phyloP scores from a whole-genome alignment of 1,284 basidiomycete genomes.

The Ganoderma boninense region DNA sequence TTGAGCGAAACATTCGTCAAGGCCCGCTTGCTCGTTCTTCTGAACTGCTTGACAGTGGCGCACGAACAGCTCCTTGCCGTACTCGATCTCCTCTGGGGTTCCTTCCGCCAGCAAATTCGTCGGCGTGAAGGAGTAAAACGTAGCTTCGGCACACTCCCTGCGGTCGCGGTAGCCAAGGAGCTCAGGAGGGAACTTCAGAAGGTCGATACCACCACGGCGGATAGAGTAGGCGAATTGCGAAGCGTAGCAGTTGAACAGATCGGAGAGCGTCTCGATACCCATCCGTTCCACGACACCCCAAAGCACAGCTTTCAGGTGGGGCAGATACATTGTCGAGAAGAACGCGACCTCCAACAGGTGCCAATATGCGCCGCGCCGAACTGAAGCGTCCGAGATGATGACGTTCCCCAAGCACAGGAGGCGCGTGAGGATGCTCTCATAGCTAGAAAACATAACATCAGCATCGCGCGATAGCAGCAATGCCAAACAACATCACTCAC shows the following conservation, averaged over 20 bases:
- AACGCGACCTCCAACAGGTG: slow-evolving; percentile 82
- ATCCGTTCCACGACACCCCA: slow-evolving; percentile 70
- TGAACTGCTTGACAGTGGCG: slow-evolving; percentile 72
- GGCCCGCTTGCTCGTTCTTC: slow-evolving; percentile 58
- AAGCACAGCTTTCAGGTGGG: slow-evolving; percentile 74
- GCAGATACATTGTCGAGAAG: slow-evolving; percentile 54
- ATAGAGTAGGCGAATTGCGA: slow-evolving; percentile 79
- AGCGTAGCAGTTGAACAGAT: slow-evolving; percentile 83
- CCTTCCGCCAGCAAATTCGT: slow-evolving; percentile 58
- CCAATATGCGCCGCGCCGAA: slow-evolving; percentile 90
- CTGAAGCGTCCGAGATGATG: slow-evolving; percentile 81
- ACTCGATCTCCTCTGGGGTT: slow-evolving; percentile 38
- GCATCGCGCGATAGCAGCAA: slow-evolving; percentile 17
- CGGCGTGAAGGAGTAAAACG: slow-evolving; percentile 70
- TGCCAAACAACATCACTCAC: slow-evolving; percentile 48
- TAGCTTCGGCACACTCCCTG: slow-evolving; percentile 65
- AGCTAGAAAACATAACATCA: slow-evolving; percentile 49
- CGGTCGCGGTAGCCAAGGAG: slow-evolving; percentile 77
- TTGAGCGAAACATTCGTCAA: slow-evolving; percentile 74
- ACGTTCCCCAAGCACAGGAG: slow-evolving; percentile 85
- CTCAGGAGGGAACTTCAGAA: slow-evolving; percentile 71
- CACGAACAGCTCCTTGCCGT: slow-evolving; percentile 60
- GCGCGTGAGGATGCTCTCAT: slow-evolving; percentile 83
- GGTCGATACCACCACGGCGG: slow-evolving; percentile 57
- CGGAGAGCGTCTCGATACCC: slow-evolving; percentile 70